Percentiles rank a stretch among this genome's conserved stretches.
Conservation (phyloP, 2,329 filamentous ascomycete species). For the Cladosporium phlei region DNA sequence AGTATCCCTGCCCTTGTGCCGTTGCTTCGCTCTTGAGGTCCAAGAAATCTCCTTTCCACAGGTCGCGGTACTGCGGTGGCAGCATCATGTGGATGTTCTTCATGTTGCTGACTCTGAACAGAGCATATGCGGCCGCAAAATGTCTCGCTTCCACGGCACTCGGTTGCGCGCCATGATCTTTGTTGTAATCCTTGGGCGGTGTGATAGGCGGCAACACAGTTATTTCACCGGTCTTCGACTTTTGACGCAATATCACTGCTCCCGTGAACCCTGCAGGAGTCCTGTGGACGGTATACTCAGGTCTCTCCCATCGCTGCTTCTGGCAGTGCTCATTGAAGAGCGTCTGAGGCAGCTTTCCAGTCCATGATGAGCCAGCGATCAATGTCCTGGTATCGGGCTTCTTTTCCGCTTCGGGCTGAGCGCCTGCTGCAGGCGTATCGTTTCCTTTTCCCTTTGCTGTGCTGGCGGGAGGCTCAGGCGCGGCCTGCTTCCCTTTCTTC, state of each 20-base stretch:
- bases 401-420: conserved; percentile 42
- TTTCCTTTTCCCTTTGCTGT: conserved; percentile 27
- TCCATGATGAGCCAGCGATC: conserved; percentile 94
- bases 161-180: conserved; percentile 64
- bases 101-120: conserved; percentile 91
- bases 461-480: conserved; percentile 17
- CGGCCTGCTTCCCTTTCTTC: conserved; percentile 39
- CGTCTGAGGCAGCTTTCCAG: conserved; percentile 91
- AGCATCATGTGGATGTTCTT: conserved; percentile 93
- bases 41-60: conserved; percentile 87
- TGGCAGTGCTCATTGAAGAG: conserved; percentile 91
- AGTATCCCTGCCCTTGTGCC: conserved; percentile 71
- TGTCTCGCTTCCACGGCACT: conserved; percentile 87
- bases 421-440: conserved; percentile 18
- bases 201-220: conserved; percentile 75
- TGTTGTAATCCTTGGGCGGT: conserved; percentile 69
- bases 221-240: conserved; percentile 72
- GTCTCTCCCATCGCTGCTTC: conserved; percentile 91
- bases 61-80: conserved; percentile 78
- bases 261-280: conserved; percentile 50
- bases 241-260: conserved; percentile 68
- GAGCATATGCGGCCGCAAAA: conserved; percentile 83
- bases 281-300: conserved; percentile 71
- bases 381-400: conserved; percentile 65
- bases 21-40: conserved; percentile 76